phyloP scores from a whole-genome alignment of 176 grass and related monocot genomes.

The Tillandsia leiboldiana region DNA sequence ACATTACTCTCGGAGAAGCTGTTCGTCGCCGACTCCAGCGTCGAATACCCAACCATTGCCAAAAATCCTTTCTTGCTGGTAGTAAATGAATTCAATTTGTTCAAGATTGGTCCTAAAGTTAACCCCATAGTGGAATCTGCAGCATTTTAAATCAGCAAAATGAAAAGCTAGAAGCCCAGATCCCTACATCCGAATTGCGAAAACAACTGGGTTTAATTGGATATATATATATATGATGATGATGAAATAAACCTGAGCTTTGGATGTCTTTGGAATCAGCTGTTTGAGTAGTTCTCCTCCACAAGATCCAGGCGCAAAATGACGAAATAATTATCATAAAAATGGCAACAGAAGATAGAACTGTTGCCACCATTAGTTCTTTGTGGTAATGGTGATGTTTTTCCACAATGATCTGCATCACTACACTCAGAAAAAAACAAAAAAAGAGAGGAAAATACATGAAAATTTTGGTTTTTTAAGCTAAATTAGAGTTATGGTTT shows the following conservation, averaged over 20 bases:
- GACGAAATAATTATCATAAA: conserved; percentile 52
- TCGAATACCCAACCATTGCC: conserved; percentile 60
- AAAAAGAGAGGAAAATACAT: neutral
- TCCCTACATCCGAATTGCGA: conserved; percentile 4
- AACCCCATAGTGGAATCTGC: conserved; percentile 48
- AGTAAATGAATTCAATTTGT: conserved; percentile 66
- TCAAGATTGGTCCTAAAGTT: conserved; percentile 51
- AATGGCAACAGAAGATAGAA: conserved; percentile 49
- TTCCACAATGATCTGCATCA: conserved; percentile 40
- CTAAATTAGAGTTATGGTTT: neutral
- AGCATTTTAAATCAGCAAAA: conserved; percentile 1
- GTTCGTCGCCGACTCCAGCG: conserved; percentile 50
- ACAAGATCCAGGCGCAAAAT: conserved; percentile 54
- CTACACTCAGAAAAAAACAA: conserved; percentile 19
- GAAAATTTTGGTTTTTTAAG: neutral
- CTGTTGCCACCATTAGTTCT: conserved; percentile 53
- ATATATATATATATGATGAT: neutral
- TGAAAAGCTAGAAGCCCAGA: neutral
- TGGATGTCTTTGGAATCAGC: conserved; percentile 25
- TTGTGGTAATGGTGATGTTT: conserved; percentile 51
- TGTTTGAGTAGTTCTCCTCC: conserved; percentile 47
- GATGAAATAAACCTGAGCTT: conserved; percentile 44
- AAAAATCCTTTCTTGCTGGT: conserved; percentile 53
- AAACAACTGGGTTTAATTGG: neutral
- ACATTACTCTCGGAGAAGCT: conserved; percentile 69